These are phyloP conservation scores for Metarhizium anisopliae DNA, from an alignment of 2,329 filamentous ascomycete genomes.

Conservation along the genomic window DNA sequence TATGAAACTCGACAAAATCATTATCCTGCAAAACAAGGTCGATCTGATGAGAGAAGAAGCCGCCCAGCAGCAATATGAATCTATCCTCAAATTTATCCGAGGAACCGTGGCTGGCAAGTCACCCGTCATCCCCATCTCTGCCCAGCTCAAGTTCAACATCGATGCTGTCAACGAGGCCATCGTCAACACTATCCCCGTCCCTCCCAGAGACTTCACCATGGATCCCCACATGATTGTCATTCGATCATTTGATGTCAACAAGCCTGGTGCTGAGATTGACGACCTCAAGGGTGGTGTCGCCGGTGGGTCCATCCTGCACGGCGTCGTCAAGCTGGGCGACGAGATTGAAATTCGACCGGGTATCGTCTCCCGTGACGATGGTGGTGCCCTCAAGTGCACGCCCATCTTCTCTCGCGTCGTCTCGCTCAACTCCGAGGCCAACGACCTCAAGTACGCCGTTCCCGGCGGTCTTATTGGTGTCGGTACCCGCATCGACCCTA, in stretches of 20 bases:
- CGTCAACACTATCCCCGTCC: slow-evolving; percentile 89
- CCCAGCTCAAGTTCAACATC: slow-evolving; percentile 99
- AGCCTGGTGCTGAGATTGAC: slow-evolving; percentile 97
- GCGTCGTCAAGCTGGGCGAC: slow-evolving; percentile 92
- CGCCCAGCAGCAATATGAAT: slow-evolving; percentile 89
- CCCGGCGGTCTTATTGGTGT: slow-evolving; percentile 97
- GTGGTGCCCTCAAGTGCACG: slow-evolving; percentile 89
- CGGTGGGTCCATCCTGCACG: slow-evolving; percentile 91
- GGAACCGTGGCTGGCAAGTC: slow-evolving; percentile 93
- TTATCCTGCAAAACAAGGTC: slow-evolving; percentile 99
- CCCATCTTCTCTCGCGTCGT: slow-evolving; percentile 95
- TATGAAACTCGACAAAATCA: slow-evolving; percentile 99
- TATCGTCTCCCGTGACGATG: slow-evolving; percentile 91
- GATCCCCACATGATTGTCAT: slow-evolving; percentile 99
- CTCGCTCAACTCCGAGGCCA: slow-evolving; percentile 93
- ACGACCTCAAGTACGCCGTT: slow-evolving; percentile 96
- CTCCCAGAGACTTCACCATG: slow-evolving; percentile 79
- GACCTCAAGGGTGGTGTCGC: slow-evolving; percentile 98
- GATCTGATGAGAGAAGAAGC: slow-evolving; percentile 96
- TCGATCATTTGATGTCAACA: slow-evolving; percentile 98
- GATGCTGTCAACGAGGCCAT: slow-evolving; percentile 96
- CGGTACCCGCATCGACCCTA: slow-evolving; percentile 93
- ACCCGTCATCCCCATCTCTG: slow-evolving; percentile 92
- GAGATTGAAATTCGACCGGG: slow-evolving; percentile 99
- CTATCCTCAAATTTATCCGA: slow-evolving; percentile 96